Base-by-base conservation (phyloP, 768 basidiomycete genomes). In the Heimioporus sp. region DNA sequence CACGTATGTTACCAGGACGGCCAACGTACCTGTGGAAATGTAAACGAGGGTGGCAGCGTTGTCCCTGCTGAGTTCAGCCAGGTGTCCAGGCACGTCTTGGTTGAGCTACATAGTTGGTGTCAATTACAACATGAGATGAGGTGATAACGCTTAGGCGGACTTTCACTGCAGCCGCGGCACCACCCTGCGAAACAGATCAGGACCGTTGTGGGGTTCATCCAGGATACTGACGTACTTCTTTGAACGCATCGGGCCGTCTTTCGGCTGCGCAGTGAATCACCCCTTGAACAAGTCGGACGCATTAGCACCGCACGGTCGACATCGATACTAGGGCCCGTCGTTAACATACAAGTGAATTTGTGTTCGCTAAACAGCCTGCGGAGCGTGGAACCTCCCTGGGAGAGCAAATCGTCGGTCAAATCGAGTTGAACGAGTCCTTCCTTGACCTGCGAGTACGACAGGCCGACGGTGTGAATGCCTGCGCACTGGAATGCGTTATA, bases 241-340 rank as follows among this genome's bases (percentile, higher is more conserved):
- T 92, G 50, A 92, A 94, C 12, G 92, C 89, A 64, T 98, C 94
- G 5, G 95, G 93, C 40, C 94, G 76, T 54, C 96, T 73, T 71
- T 98, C 95, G 2, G 96, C 96, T 13, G 96, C 96, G 62, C 94
- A 97, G 64, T 98, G 96, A 15, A 98, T 84, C 36, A 98, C 83
- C 84, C 87, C 86, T 88, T 63, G 60, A 39, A 51, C 38, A 11
- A 20, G 50, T 34, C 43, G 16, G 19, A 24, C 38, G 10, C 30
- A 57, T 61, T 45, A 52, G 49, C 31, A 36, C 12, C n/a, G 10
- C 31, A n/a, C 31, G 15, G 10, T 20, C 31, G 48, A 20, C 12
- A 38, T n/a, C 2, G 19, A 40, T 21, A 21, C 8, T 6, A 34
- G 35, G 35, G 35, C 35, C 35, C 12, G 10, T 19, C 37, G 38